phyloP scores from a whole-genome alignment of 192 early-diverging fungal species.

The Backusella tarrabulga region DNA sequence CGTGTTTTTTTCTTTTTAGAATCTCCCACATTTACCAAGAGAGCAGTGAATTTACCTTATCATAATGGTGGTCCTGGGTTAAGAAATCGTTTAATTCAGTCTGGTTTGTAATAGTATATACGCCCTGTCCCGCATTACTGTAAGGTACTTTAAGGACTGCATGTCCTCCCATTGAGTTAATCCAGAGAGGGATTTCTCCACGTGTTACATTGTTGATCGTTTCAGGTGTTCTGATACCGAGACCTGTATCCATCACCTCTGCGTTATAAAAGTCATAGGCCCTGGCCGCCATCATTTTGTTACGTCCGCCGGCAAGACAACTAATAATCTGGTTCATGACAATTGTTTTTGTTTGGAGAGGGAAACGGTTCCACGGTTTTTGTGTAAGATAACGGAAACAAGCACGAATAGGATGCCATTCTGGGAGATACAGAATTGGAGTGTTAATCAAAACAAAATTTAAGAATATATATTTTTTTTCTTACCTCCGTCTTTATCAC shows the following conservation, averaged over 20 bases:
- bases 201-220: conserved; percentile 85
- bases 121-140: conserved; percentile 85
- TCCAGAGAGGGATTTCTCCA: conserved; percentile 80
- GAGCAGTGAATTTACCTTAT: conserved; percentile 49
- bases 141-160: conserved; percentile 84
- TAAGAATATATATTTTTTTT: neutral
- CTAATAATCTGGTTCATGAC: conserved; percentile 82
- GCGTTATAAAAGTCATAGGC: conserved; percentile 87
- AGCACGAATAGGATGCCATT: conserved; percentile 81
- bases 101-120: conserved; percentile 84
- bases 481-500: conserved; percentile 60
- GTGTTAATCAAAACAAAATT: neutral
- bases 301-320: conserved; percentile 84
- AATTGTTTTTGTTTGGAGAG: conserved; percentile 70
- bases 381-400: conserved; percentile 90
- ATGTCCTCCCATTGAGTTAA: conserved; percentile 85
- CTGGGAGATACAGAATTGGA: conserved; percentile 26
- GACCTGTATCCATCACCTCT: conserved; percentile 68
- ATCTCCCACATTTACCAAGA: neutral
- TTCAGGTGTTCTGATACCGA: conserved; percentile 74
- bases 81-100: conserved; percentile 74
- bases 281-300: conserved; percentile 88
- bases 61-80: conserved; percentile 75
- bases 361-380: conserved; percentile 86
- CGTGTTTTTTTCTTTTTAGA: neutral